Evolutionary conservation across 176 grass and related monocot species (phyloP), one percentile per base, ranked within the genome.

Genomic region (Rhynchospora breviuscula): DNA sequence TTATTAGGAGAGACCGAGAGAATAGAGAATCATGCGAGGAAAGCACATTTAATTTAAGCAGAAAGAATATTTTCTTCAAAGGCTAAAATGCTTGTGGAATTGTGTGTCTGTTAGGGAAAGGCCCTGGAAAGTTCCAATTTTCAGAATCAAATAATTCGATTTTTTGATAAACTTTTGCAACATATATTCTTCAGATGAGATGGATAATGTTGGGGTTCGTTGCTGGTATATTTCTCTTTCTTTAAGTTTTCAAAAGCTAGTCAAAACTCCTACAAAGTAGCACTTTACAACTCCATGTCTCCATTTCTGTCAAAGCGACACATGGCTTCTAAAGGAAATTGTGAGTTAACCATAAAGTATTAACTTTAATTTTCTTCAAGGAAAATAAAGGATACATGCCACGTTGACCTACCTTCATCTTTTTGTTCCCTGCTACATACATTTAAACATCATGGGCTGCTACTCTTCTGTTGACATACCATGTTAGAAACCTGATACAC

Each of bases 61-160:
- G 35, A 10, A 31, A 21, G 72, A 53, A 54, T 76, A 76, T 76
- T 54, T 15, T 54, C 33, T 80, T 33, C 13, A 46, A 80, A 79
- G 75, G 54, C 3, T 31, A 63, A 80, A 59, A 80, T 58, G 78
- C 52, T 43, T 80, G 10, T 51, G 33, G 59, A 69, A 60, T 80
- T 59, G 23, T 40, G 26, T 7, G 54, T 4, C 44, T 63, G 19
- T 35, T 40, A 4, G 21, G 15, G 78, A 61, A 63, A 21, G 5
- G 33, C 1, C 54, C 2, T 43, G 31, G 56, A 80, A 40, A 80
- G 23, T 80, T 80, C 40, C 57, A 63, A 80, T 44, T 61, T 63
- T 78, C 49, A 57, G 74, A n/a, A 63, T 79, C 12, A 80, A 60
- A 62, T 80, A 60, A 43, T 80, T 57, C 44, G 10, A 60, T 63